Percentiles rank a stretch among this genome's conserved stretches.
phyloP scores from a whole-genome alignment of 1,284 basidiomycete species.

The Pseudozyma hubeiensis region DNA sequence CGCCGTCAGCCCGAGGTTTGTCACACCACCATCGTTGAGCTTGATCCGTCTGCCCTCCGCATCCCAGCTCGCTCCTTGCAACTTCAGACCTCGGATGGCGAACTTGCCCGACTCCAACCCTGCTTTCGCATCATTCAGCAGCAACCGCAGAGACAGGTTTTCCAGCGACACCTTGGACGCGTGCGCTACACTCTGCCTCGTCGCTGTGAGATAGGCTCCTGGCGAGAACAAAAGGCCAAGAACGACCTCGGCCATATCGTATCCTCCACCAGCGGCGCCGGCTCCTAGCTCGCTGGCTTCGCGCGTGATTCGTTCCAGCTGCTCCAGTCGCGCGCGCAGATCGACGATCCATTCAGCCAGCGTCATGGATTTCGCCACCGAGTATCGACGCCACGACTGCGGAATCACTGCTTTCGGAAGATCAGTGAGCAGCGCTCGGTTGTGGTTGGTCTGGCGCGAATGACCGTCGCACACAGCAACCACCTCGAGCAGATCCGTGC shows the following conservation, averaged over 20 bases:
- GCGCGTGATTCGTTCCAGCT: slow-evolving; percentile 43
- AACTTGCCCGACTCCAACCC: slow-evolving; percentile 69
- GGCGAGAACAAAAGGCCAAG: slow-evolving; percentile 62
- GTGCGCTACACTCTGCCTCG: slow-evolving; percentile 63
- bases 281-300: slow-evolving; percentile 23
- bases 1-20: slow-evolving; percentile 48
- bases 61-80: slow-evolving; percentile 62
- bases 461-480: slow-evolving; percentile 52
- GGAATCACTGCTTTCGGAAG: slow-evolving; percentile 61
- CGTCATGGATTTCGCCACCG: slow-evolving; percentile 53
- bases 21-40: slow-evolving; percentile 56
- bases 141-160: slow-evolving; percentile 55
- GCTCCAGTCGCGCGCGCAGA: slow-evolving; percentile 51
- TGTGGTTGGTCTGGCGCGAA: slow-evolving; percentile 63
- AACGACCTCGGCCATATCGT: slow-evolving; percentile 55
- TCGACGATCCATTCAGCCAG: slow-evolving; percentile 64
- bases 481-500: slow-evolving; percentile 55
- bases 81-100: slow-evolving; percentile 53
- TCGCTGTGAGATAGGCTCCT: slow-evolving; percentile 66
- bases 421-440: slow-evolving; percentile 53
- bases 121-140: slow-evolving; percentile 31
- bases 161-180: slow-evolving; percentile 55
- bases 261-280: slow-evolving; percentile 15
- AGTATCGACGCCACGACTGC: slow-evolving; percentile 53
- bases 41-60: slow-evolving; percentile 21